Conservation (phyloP, 2,329 filamentous ascomycete species). For the Trichoderma pleuroti region DNA sequence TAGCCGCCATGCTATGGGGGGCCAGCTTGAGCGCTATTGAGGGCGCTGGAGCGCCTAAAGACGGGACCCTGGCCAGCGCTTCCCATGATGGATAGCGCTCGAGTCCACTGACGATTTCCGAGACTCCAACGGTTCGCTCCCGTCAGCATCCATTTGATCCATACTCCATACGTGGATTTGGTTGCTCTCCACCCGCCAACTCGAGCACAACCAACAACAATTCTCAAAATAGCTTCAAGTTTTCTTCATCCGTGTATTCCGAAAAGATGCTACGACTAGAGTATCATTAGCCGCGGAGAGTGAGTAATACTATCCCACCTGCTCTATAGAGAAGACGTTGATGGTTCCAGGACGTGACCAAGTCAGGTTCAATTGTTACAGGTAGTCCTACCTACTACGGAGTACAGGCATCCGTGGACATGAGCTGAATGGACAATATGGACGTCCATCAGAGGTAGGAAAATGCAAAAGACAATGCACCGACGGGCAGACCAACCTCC, state of each 20-base stretch:
- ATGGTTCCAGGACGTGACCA: neutral
- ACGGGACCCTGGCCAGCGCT: neutral
- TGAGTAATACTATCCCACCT: neutral
- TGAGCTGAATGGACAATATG: neutral
- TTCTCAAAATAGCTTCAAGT: neutral
- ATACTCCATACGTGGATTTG: neutral
- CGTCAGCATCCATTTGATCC: neutral
- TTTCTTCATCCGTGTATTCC: neutral
- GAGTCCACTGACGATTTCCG: neutral
- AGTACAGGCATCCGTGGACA: too few species aligned
- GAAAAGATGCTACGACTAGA: neutral
- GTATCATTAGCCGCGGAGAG: neutral
- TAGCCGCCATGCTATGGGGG: neutral
- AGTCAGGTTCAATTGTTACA: neutral
- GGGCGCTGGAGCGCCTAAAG: neutral
- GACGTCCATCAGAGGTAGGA: neutral
- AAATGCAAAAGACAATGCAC: neutral
- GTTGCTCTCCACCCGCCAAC: neutral
- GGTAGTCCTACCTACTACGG: too few species aligned
- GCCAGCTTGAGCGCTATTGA: neutral
- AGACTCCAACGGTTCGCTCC: neutral
- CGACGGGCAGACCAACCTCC: too few species aligned
- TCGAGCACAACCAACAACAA: neutral
- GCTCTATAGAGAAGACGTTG: neutral
- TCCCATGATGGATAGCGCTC: neutral